These are phyloP conservation scores for Tetrapisispora namnaoensis DNA, from an alignment of 805 yeast genomes.

Conservation along the genomic window DNA sequence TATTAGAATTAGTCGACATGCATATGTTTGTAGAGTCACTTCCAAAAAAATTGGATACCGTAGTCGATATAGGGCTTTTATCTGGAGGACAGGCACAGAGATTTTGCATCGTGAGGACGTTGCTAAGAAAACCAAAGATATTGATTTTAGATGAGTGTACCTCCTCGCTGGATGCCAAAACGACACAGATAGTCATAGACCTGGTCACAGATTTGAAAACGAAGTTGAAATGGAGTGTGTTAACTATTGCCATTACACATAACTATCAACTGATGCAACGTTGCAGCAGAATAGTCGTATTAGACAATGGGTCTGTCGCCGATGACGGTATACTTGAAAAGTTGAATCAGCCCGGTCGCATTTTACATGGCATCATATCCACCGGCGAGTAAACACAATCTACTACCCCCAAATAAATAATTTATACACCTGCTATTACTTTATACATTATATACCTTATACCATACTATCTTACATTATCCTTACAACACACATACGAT, in stretches of 20 bases:
- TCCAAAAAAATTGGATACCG: conserved; percentile 51
- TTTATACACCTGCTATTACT: not conserved
- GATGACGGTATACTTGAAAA: conserved; percentile 36
- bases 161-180: conserved; percentile 68
- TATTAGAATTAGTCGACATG: conserved; percentile 40
- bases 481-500: too few species aligned
- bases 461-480: too few species aligned
- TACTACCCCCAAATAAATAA: too few species aligned
- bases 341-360: conserved; percentile 11
- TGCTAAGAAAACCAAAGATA: conserved; percentile 57
- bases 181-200: conserved; percentile 40
- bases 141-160: conserved; percentile 79
- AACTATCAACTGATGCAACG: conserved; percentile 52
- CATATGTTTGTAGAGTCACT: conserved; percentile 44
- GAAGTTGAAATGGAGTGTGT: conserved; percentile 26
- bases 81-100: conserved; percentile 93
- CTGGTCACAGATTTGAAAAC: conserved; percentile 34
- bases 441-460: too few species aligned
- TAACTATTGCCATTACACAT: conserved; percentile 65
- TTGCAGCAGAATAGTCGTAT: conserved; percentile 41
- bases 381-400: not conserved
- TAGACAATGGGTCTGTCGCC: conserved; percentile 39
- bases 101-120: conserved; percentile 72
- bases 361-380: not conserved
- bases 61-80: conserved; percentile 42